Evolutionary conservation across 495 filamentous ascomycete species (phyloP).

Genomic region (Cercophora sp.): DNA sequence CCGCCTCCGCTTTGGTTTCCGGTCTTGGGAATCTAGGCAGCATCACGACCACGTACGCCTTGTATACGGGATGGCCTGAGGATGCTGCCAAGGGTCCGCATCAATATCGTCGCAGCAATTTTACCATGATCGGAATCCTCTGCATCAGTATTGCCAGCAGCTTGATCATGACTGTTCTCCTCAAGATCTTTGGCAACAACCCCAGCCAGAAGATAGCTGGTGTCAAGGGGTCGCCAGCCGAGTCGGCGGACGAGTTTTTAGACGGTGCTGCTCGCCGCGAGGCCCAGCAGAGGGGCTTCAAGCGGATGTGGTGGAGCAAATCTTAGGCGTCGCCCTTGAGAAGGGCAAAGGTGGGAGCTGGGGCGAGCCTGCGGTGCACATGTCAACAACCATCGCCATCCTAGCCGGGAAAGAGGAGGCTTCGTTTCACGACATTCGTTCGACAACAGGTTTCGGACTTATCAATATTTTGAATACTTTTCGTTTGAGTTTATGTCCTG

Average conservation of each 20-base stretch:
- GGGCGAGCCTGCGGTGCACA: conserved; percentile 12
- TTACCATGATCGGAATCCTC: conserved; percentile 84
- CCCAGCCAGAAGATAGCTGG: conserved; percentile 39
- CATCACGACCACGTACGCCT: conserved; percentile 82
- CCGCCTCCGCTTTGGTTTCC: conserved; percentile 78
- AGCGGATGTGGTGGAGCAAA: conserved; percentile 50
- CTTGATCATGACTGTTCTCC: conserved; percentile 59
- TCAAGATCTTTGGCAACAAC: conserved; percentile 58
- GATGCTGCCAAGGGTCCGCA: conserved; percentile 63
- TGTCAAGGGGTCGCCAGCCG: conserved; percentile 36
- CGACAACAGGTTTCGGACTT: not conserved
- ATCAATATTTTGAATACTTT: not conserved
- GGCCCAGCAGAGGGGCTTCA: conserved; percentile 62
- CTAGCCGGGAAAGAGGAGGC: not conserved
- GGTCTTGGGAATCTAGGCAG: conserved; percentile 81
- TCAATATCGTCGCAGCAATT: conserved; percentile 78
- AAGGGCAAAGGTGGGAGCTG: not conserved
- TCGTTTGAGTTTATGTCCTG: conserved; percentile 4
- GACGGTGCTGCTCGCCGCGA: conserved; percentile 73
- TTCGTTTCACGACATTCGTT: conserved; percentile 13
- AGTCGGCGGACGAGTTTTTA: conserved; percentile 48
- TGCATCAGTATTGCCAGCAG: conserved; percentile 70
- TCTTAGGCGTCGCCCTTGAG: conserved; percentile 6
- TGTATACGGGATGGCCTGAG: conserved; percentile 79
- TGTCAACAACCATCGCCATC: conserved; percentile 12